A percentile compares a stretch with the other conserved stretches of the same genome.
Conservation (phyloP, 164 flowering plant species). For the Pachysandra terminalis region DNA sequence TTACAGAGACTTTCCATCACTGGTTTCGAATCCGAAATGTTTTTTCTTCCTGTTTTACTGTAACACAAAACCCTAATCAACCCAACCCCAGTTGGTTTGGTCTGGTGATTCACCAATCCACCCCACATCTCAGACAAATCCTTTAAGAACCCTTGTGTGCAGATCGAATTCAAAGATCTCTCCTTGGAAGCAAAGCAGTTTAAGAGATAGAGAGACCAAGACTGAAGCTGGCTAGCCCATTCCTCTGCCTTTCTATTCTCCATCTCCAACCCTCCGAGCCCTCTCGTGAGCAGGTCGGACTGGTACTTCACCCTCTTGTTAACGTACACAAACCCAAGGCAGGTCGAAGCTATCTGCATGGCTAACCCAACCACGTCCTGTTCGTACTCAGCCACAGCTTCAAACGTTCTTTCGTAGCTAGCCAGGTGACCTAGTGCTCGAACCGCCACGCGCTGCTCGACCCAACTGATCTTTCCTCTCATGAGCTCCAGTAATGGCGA, state of each 20-base stretch:
- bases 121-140: slow-evolving; percentile 75
- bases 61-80: slow-evolving; percentile 62
- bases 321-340: slow-evolving; percentile 46
- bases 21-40: slow-evolving; percentile 33
- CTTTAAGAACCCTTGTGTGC: slow-evolving; percentile 43
- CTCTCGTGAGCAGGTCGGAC: slow-evolving; percentile 65
- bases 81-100: slow-evolving; percentile 67
- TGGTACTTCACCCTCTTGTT: slow-evolving; percentile 51
- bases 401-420: slow-evolving; percentile 53
- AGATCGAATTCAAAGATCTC: slow-evolving; percentile 42
- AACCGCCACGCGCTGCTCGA: slow-evolving; percentile 80
- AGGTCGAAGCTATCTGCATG: slow-evolving; percentile 47
- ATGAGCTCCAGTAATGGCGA: slow-evolving; percentile 66
- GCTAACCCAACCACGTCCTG: slow-evolving; percentile 44
- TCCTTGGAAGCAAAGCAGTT: slow-evolving; percentile 71
- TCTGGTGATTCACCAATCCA: slow-evolving; percentile 55
- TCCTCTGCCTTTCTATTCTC: slow-evolving; percentile 80
- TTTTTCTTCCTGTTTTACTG: slow-evolving; percentile 49
- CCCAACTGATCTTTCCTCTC: slow-evolving; percentile 77
- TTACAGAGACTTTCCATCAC: slow-evolving; percentile 52
- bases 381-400: slow-evolving; percentile 41
- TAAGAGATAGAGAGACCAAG: slow-evolving; percentile 71
- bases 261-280: slow-evolving; percentile 58
- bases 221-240: slow-evolving; percentile 87
- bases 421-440: slow-evolving; percentile 86